Evolutionary conservation across 2,329 filamentous ascomycete genomes (phyloP).

Genomic region (Incumbomyces lentus): DNA sequence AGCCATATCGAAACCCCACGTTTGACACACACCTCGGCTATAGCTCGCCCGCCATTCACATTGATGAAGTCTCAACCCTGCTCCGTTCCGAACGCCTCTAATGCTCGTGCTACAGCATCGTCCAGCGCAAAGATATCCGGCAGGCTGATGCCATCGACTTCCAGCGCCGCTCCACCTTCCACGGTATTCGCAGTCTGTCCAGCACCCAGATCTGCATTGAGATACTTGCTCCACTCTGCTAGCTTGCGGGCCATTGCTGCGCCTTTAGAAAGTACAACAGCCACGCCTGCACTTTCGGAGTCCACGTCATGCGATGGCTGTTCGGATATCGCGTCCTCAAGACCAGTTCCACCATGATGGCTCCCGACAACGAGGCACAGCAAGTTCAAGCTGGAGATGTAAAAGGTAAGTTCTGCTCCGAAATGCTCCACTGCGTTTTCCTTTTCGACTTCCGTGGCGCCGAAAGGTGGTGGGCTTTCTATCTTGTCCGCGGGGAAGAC

Average conservation of each 20-base stretch:
- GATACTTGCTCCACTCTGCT: slow-evolving; percentile 6
- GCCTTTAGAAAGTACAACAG: background rate
- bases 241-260: slow-evolving; percentile 2
- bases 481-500: slow-evolving; percentile 13
- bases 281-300: background rate
- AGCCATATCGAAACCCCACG: too few relatives aligned
- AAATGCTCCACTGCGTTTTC: slow-evolving; percentile 7
- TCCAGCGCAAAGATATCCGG: slow-evolving; percentile 18
- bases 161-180: background rate
- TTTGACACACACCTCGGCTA: too few relatives aligned
- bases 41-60: too few relatives aligned
- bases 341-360: background rate
- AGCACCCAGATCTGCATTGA: slow-evolving; percentile 9
- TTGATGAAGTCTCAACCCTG: too few relatives aligned
- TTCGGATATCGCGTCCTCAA: background rate
- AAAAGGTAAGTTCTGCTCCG: slow-evolving; percentile 16
- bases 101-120: slow-evolving; percentile 12
- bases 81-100: slow-evolving; percentile 2
- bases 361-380: slow-evolving; percentile 9
- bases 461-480: background rate
- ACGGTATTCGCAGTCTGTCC: slow-evolving; percentile 1
- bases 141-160: slow-evolving; percentile 3
- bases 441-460: background rate
- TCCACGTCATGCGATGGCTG: too few relatives aligned
- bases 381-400: slow-evolving; percentile 19